These are phyloP conservation scores for Phytophthora pisi DNA, from an alignment of 352 stramenopile genomes.

Conservation along the genomic window DNA sequence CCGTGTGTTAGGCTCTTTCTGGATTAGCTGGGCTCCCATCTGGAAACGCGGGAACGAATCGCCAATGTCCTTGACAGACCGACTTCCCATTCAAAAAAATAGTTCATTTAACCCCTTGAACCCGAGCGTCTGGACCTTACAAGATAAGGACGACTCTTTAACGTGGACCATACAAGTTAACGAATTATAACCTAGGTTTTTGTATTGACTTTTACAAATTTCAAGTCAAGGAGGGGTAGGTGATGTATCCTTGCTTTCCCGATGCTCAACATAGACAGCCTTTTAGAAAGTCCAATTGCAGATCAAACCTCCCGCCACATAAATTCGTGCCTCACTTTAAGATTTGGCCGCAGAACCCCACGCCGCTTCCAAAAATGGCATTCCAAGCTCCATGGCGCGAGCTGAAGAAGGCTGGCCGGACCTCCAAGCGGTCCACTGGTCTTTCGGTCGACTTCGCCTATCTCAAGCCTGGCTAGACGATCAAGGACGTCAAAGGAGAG, in stretches of 20 bases:
- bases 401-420: constrained; percentile 1
- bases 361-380: constrained; percentile 6
- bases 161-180: constrained; percentile 24
- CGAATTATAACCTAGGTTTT: constrained; percentile 10
- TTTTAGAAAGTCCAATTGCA: no score
- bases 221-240: constrained; percentile 6
- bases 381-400: constrained; percentile 10
- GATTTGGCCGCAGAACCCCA: not conserved
- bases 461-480: constrained; percentile 8
- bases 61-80: no score
- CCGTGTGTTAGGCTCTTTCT: no score
- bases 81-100: no score
- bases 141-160: constrained; percentile 11
- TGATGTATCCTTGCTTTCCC: no score
- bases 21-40: no score
- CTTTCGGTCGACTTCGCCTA: constrained; percentile 8
- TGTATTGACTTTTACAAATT: constrained; percentile 17
- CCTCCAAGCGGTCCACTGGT: not conserved
- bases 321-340: no score
- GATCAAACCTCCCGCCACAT: no score
- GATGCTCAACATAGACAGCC: no score
- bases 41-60: no score
- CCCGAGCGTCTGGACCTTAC: constrained; percentile 13
- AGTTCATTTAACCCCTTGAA: no score
- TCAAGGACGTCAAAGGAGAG: not conserved